Conservation (phyloP, 2,329 filamentous ascomycete genomes). For the Pseudocercospora cruenta region DNA sequence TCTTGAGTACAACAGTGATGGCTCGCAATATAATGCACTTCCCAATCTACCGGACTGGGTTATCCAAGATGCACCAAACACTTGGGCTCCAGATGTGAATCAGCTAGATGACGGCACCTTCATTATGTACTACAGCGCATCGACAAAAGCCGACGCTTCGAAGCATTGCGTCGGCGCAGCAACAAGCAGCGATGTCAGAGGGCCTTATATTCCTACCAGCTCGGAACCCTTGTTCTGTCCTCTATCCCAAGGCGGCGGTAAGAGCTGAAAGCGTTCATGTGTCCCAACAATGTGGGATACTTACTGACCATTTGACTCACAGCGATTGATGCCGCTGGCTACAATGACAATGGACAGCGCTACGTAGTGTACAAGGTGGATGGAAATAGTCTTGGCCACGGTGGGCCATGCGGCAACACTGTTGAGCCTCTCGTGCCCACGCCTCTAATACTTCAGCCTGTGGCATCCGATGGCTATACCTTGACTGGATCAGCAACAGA, state of each 20-base stretch:
- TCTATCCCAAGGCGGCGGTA: constrained; percentile 32
- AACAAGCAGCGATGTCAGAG: constrained; percentile 30
- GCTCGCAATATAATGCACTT: constrained; percentile 56
- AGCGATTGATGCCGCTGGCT: constrained; percentile 41
- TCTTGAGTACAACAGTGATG: constrained; percentile 42
- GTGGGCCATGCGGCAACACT: constrained; percentile 40
- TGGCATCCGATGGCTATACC: constrained; percentile 38
- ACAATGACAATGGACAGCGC: constrained; percentile 37
- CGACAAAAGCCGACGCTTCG: constrained; percentile 26
- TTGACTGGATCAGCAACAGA: constrained; percentile 31
- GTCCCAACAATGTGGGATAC: not conserved
- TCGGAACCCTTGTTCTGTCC: constrained; percentile 35
- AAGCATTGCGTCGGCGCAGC: constrained; percentile 43
- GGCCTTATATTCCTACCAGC: constrained; percentile 38
- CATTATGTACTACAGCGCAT: constrained; percentile 42
- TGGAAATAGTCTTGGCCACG: constrained; percentile 39
- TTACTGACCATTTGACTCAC: not conserved
- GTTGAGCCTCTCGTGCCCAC: constrained; percentile 38
- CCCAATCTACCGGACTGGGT: constrained; percentile 58
- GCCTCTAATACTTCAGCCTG: constrained; percentile 38
- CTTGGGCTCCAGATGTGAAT: constrained; percentile 66
- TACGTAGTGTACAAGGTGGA: constrained; percentile 43
- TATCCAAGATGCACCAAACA: constrained; percentile 51
- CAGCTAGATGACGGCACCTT: constrained; percentile 44
- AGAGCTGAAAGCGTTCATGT: not conserved